These are phyloP conservation scores for Cercospora beticola DNA, from an alignment of 2,329 filamentous ascomycete species.

Conservation along the genomic window DNA sequence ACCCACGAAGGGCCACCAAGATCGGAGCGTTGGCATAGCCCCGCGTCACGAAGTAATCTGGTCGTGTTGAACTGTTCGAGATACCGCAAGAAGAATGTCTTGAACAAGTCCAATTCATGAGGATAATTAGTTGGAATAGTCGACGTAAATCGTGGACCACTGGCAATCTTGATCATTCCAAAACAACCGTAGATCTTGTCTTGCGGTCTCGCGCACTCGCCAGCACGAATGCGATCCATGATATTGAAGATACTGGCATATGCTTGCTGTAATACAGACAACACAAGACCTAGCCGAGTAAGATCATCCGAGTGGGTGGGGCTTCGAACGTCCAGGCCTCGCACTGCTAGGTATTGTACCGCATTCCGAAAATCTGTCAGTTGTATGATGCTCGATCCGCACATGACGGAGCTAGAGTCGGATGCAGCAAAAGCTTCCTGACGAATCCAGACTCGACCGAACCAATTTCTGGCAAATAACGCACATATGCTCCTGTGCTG, in stretches of 20 bases:
- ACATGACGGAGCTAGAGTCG: background rate
- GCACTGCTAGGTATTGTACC: slow-evolving; percentile 5
- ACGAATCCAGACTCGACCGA: background rate
- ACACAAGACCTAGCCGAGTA: background rate
- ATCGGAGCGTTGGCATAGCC: slow-evolving; percentile 11
- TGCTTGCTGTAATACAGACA: slow-evolving; percentile 7
- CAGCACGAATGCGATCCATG: slow-evolving; percentile 4
- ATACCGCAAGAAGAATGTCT: slow-evolving; percentile 10
- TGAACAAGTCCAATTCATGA: background rate
- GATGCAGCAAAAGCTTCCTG: background rate
- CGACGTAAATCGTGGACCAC: background rate
- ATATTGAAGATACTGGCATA: background rate
- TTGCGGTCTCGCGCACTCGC: slow-evolving; percentile 2
- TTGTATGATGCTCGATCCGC: background rate
- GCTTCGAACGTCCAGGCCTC: slow-evolving; percentile 8
- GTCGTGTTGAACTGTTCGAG: background rate
- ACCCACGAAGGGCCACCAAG: slow-evolving; percentile 13
- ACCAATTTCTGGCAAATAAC: background rate
- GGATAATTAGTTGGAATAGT: slow-evolving; percentile 9
- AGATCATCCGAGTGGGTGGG: background rate
- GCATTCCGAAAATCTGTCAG: slow-evolving; percentile 9
- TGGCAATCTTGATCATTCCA: slow-evolving; percentile 9
- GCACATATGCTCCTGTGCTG: background rate
- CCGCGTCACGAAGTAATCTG: slow-evolving; percentile 7
- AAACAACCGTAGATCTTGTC: slow-evolving; percentile 20